phyloP scores from a whole-genome alignment of 306 rosid genomes.

The Cucumis sativus region DNA sequence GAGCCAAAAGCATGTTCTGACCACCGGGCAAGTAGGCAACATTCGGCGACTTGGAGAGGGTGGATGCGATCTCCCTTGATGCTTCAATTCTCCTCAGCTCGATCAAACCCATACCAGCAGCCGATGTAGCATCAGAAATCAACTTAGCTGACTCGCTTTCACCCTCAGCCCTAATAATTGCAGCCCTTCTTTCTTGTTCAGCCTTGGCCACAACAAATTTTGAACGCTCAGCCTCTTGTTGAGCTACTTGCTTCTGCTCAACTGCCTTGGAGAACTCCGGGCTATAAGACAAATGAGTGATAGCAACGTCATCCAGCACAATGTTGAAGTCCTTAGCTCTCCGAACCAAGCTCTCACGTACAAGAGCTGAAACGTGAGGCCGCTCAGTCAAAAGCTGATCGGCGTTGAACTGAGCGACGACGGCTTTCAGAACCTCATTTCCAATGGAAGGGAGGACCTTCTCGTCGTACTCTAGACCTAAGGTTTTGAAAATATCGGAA shows the following conservation, averaged over 20 bases:
- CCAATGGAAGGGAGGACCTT: conserved; percentile 90
- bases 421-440: conserved; percentile 79
- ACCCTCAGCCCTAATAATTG: conserved; percentile 82
- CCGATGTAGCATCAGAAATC: conserved; percentile 67
- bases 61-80: conserved; percentile 61
- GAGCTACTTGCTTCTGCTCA: conserved; percentile 94
- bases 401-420: conserved; percentile 85
- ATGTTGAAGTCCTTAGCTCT: conserved; percentile 85
- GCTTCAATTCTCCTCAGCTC: conserved; percentile 91
- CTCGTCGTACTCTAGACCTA: conserved; percentile 93
- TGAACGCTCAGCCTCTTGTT: conserved; percentile 93
- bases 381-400: conserved; percentile 89
- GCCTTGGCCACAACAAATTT: conserved; percentile 90
- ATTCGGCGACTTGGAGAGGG: conserved; percentile 74
- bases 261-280: conserved; percentile 71
- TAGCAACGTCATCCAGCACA: conserved; percentile 74
- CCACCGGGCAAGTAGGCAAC: conserved; percentile 62
- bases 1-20: conserved; percentile 51
- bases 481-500: conserved; percentile 60
- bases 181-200: conserved; percentile 86
- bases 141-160: conserved; percentile 86
- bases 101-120: conserved; percentile 59
- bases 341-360: conserved; percentile 54
- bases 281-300: conserved; percentile 72
- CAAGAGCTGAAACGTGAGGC: conserved; percentile 75